These are phyloP conservation scores for Aspergillus viridinutans DNA, from an alignment of 2,329 filamentous ascomycete species.

Conservation along the genomic window DNA sequence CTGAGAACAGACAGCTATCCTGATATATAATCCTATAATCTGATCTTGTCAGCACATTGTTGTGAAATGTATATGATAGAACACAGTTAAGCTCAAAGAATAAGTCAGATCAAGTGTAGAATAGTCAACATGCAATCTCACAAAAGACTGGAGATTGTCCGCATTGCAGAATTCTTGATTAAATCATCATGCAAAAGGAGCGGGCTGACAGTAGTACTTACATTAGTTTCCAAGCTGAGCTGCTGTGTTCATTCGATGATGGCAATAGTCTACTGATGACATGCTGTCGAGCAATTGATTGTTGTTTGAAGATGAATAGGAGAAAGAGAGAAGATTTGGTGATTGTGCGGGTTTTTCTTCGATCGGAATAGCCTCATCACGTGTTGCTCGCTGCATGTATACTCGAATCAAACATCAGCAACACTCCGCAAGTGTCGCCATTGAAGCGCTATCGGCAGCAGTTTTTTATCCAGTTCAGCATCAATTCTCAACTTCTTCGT, in stretches of 20 bases:
- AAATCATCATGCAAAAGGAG: slow-evolving; percentile 32
- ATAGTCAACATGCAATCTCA: slow-evolving; percentile 44
- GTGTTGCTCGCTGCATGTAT: slow-evolving; percentile 15
- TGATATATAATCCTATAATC: background rate
- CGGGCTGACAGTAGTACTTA: slow-evolving; percentile 8
- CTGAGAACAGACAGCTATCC: background rate
- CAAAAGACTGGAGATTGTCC: slow-evolving; percentile 38
- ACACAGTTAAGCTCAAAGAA: slow-evolving; percentile 1
- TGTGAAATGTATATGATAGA: slow-evolving; percentile 3
- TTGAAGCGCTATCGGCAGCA: background rate
- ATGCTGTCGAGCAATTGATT: background rate
- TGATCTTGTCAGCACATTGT: slow-evolving; percentile 11
- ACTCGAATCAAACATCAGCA: slow-evolving; percentile 12
- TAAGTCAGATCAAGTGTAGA: slow-evolving; percentile 46
- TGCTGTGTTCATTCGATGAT: background rate
- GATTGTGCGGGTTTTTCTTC: slow-evolving; percentile 2
- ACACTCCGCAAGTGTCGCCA: slow-evolving; percentile 6
- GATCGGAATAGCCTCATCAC: slow-evolving; percentile 21
- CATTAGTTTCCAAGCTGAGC: slow-evolving; percentile 1
- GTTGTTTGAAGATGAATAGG: background rate
- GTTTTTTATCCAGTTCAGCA: background rate
- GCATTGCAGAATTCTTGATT: slow-evolving; percentile 46
- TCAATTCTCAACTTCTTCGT: background rate
- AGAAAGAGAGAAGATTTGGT: slow-evolving; percentile 3
- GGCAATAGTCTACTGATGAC: background rate